Base-by-base conservation (phyloP, 1,139 yeast genomes). In the Protomyces pachydermus region DNA sequence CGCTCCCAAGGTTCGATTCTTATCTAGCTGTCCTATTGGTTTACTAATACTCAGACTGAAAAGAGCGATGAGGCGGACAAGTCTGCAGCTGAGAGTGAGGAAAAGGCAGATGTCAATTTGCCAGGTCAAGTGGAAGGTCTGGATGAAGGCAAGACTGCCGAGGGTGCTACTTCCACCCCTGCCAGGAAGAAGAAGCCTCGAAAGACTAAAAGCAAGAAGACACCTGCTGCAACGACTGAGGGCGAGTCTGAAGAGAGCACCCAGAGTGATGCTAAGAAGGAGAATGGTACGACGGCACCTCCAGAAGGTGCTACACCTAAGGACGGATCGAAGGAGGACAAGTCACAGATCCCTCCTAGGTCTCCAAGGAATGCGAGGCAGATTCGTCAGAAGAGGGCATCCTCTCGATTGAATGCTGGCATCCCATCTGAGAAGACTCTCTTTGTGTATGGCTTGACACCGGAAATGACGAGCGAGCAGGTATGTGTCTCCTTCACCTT, bases 381-480 rank as follows among this genome's bases (percentile, higher is more conserved):
- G 42, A 14, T 5, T 16, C 42, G 42, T 16, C 42, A 42, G 48
- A 42, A 18, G 12, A n/a, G 48, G 12, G 48, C 48, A 16, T 12
- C 20, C 12, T 18, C 25, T 9, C 67, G 70, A 12, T 66, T 57
- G 51, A 65, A 65, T 37, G 71, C 68, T 32, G 69, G 70, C 58
- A 63, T 56, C 58, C 72, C 75, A 18, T 80, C 87, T 0, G 70
- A 73, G 5, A 82, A 82, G 67, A 82, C 87, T 1, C 75, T 86
- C 16, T 84, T 80, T 70, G 79, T 85, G 56, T 76, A 80, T 5
- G 79, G 78, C 45, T 75, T 85, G 61, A 78, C 81, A 46, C 74
- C 71, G 34, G 73, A 69, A 23, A 68, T 73, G 52, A 72, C 75
- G 20, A 68, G 69, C 25, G 77, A 42, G 25, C 25, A 18, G 42